A percentile compares a stretch with the other conserved stretches of the same genome.
Evolutionary conservation across 306 rosid species (phyloP).

Genomic region (cucumber (Cucumis sativus)): Cucumber_9930_V3 NC_026659.2:30512501-30513000

Average conservation of each 20-base stretch:
- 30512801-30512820: conserved; percentile 39
- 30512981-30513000: conserved; percentile 27
- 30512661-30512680: conserved; percentile 53
- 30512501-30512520: conserved; percentile 72
- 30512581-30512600: conserved; percentile 47
- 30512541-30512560: conserved; percentile 39
- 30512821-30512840: conserved; percentile 43
- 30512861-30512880: conserved; percentile 81
- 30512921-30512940: conserved; percentile 19
- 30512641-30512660: conserved; percentile 69
- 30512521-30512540: conserved; percentile 65
- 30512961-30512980: conserved; percentile 38
- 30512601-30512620: conserved; percentile 70
- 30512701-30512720: conserved; percentile 55
- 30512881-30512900: conserved; percentile 67
- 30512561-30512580: conserved; percentile 35
- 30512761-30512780: conserved; percentile 43
- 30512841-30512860: conserved; percentile 43
- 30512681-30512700: conserved; percentile 60
- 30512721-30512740: conserved; percentile 45
- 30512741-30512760: conserved; percentile 33
- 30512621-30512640: conserved; percentile 46
- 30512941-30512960: conserved; percentile 20
- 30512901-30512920: conserved; percentile 22
- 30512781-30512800: conserved; percentile 52